A percentile compares a stretch with the other conserved stretches of the same genome.
Evolutionary conservation across 2,329 filamentous ascomycete genomes (phyloP).

Genomic region (Thermothelomyces thermophilus): DNA sequence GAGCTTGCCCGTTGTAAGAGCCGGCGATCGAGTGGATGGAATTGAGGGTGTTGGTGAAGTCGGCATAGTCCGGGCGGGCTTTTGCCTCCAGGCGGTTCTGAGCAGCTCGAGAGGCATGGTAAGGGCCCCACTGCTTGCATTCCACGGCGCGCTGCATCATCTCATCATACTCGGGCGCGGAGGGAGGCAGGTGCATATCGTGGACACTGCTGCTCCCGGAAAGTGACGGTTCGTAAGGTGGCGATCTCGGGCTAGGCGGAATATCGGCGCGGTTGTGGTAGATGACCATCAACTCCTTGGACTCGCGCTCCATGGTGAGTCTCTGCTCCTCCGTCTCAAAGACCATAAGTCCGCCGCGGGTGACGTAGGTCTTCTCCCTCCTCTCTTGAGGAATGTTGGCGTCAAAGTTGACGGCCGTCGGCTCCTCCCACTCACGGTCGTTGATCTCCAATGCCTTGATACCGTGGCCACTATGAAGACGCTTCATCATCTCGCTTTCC

Average conservation of each 20-base stretch:
- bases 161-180: constrained; percentile 40
- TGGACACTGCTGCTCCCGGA: constrained; percentile 26
- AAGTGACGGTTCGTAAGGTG: constrained; percentile 31
- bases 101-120: constrained; percentile 38
- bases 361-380: constrained; percentile 44
- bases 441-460: constrained; percentile 13
- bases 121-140: constrained; percentile 36
- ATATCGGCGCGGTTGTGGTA: constrained; percentile 50
- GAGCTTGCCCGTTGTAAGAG: constrained; percentile 9
- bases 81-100: constrained; percentile 36
- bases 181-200: constrained; percentile 34
- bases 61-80: constrained; percentile 18
- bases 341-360: constrained; percentile 45
- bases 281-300: constrained; percentile 54
- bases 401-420: constrained; percentile 40
- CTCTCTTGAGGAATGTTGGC: constrained; percentile 39
- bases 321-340: constrained; percentile 52
- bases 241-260: constrained; percentile 50
- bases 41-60: constrained; percentile 22
- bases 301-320: constrained; percentile 50
- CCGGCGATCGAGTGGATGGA: constrained; percentile 35
- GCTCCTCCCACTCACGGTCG: constrained; percentile 44
- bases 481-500: constrained; percentile 63
- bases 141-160: constrained; percentile 45
- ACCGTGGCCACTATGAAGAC: constrained; percentile 49